Evolutionary conservation across 345 rosid genomes (phyloP).

Genomic region (Lagerstroemia speciosa): DNA sequence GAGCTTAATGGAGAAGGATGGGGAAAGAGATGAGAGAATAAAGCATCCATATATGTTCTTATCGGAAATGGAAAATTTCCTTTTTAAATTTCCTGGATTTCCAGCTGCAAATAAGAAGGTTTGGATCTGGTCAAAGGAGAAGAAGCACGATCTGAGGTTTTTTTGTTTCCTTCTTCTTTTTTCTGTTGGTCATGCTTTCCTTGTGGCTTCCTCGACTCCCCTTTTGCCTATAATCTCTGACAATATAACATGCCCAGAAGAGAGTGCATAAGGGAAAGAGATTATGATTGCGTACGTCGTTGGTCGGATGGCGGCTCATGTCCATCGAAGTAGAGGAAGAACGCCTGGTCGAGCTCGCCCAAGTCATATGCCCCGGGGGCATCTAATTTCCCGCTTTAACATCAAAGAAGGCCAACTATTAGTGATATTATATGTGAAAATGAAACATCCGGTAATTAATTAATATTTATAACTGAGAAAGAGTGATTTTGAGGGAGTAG

Average conservation of each 20-base stretch:
- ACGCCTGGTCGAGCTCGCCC: slow-evolving; percentile 94
- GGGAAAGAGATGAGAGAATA: background rate
- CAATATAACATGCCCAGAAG: background rate
- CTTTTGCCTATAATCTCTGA: background rate
- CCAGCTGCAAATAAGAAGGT: slow-evolving; percentile 21
- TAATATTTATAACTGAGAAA: too few species aligned
- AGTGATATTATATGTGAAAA: background rate
- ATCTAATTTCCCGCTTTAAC: slow-evolving; percentile 33
- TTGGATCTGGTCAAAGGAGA: slow-evolving; percentile 43
- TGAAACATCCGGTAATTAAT: background rate
- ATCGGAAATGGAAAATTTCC: slow-evolving; percentile 4
- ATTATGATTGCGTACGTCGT: slow-evolving; percentile 44
- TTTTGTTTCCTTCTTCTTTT: slow-evolving; percentile 17
- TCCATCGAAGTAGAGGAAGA: slow-evolving; percentile 88
- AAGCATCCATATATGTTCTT: background rate
- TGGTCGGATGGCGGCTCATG: slow-evolving; percentile 60
- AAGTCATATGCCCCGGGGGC: slow-evolving; percentile 44
- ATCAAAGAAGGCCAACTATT: background rate
- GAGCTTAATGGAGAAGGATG: background rate
- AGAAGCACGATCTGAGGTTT: slow-evolving; percentile 44
- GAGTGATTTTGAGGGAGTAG: too few species aligned
- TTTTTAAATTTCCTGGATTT: background rate
- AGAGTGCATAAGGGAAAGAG: slow-evolving; percentile 5
- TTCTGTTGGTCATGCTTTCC: slow-evolving; percentile 41
- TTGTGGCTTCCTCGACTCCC: slow-evolving; percentile 22